Evolutionary conservation across 441 rosid genomes (phyloP), one percentile per base, ranked within the genome.

Genomic region (California macrophylla): DNA sequence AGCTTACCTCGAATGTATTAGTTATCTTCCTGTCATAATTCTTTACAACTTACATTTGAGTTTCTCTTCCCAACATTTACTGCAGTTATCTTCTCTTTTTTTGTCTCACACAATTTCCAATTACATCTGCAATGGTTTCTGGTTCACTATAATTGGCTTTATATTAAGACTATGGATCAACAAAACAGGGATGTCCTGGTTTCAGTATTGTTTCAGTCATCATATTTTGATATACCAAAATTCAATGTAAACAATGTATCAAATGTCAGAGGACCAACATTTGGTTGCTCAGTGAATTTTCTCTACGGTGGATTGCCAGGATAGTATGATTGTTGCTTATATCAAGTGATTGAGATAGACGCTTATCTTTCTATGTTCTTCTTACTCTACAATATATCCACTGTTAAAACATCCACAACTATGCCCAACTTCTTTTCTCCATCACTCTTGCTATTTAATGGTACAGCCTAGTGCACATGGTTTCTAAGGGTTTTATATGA

Each of bases 61-160:
- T 13, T 56, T 56, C 62, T 10, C n/a, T 23, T 24, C 64, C n/a
- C 30, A 58, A 24, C 64, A 23, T 12, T 58, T 58, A 24, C 30
- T 58, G 64, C 26, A 12, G 15, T 58, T 58, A 4, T 24, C 64
- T 58, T 58, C 64, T 58, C n/a, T n/a, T n/a, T 58, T 58, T 24
- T 58, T 3, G n/a, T 10, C 64, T 12, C 30, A 23, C 64, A 24
- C 64, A 23, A 9, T 24, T 58, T 58, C 64, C 64, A 58, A 58
- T 23, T 24, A 58, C 64, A 9, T 24, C 4, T 20, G 28, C 26
- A 3, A 23, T 58, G 30, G 29, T 58, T 58, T 58, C 30, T 21
- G 64, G 26, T 58, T 58, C 64, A 13, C 13, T 25, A 58, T 12
- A 58, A 58, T 58, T 58, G 64, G 30, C 30, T 58, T 58, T 58